These are phyloP conservation scores for Aureococcus anophagefferens DNA, from an alignment of 108 stramenopile species.

Conservation along the genomic window DNA sequence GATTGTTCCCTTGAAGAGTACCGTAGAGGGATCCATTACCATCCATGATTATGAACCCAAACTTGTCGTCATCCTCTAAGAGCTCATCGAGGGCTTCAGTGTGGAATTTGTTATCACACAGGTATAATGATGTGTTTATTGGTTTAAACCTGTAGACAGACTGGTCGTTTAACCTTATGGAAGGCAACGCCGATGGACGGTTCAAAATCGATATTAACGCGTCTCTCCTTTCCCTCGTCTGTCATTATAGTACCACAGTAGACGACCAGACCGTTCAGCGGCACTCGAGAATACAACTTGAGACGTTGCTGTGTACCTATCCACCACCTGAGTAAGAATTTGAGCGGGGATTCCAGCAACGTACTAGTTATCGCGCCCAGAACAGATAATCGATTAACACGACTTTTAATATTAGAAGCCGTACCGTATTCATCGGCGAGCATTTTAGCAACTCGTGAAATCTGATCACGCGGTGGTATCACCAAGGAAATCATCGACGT, in stretches of 20 bases:
- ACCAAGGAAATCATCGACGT: slow-evolving; percentile 98
- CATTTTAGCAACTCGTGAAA: slow-evolving; percentile 90
- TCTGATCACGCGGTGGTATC: slow-evolving; percentile 92
- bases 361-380: slow-evolving; percentile 78
- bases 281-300: slow-evolving; percentile 91
- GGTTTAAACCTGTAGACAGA: slow-evolving; percentile 66
- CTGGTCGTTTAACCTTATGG: too few species aligned
- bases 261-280: slow-evolving; percentile 88
- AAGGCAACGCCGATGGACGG: neutral
- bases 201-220: slow-evolving; percentile 96
- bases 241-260: slow-evolving; percentile 97
- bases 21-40: slow-evolving; percentile 96
- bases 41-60: slow-evolving; percentile 99
- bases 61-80: slow-evolving; percentile 91
- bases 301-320: slow-evolving; percentile 95
- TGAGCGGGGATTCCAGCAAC: too few species aligned
- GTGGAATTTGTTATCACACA: slow-evolving; percentile 98
- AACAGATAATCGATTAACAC: slow-evolving; percentile 90
- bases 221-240: slow-evolving; percentile 96
- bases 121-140: slow-evolving; percentile 97
- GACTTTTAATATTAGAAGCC: slow-evolving; percentile 95
- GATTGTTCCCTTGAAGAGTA: slow-evolving; percentile 79
- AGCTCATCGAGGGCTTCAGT: slow-evolving; percentile 94
- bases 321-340: slow-evolving; percentile 16
- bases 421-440: slow-evolving; percentile 96